These are phyloP conservation scores for Betula pendula DNA, from an alignment of 306 rosid genomes.

Conservation along the genomic window DNA sequence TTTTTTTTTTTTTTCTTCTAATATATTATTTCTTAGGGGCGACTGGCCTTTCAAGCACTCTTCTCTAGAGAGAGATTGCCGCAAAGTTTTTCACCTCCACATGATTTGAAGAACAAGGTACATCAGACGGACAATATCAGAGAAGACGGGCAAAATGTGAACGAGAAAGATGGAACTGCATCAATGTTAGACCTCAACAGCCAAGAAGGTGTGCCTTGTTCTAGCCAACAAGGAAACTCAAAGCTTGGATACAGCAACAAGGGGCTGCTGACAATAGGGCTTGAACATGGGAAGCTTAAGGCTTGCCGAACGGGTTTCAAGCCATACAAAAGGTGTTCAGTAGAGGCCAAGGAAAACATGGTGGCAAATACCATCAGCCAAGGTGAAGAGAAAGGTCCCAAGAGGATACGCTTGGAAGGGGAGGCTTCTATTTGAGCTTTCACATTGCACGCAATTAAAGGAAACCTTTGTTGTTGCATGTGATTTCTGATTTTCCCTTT, in stretches of 20 bases:
- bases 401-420: constrained; percentile 76
- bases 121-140: constrained; percentile 33
- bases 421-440: constrained; percentile 55
- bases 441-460: constrained; percentile 49
- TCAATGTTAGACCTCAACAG: constrained; percentile 38
- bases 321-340: constrained; percentile 90
- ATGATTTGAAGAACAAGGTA: constrained; percentile 38
- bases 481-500: constrained; percentile 31
- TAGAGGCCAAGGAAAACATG: constrained; percentile 68
- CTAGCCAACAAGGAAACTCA: constrained; percentile 31
- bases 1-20: not conserved
- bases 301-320: constrained; percentile 81
- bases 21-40: constrained; percentile 53
- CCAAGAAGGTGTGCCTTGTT: constrained; percentile 36
- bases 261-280: constrained; percentile 65
- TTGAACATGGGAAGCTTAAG: constrained; percentile 65
- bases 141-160: constrained; percentile 35
- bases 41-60: constrained; percentile 84
- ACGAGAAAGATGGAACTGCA: constrained; percentile 29
- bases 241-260: constrained; percentile 37
- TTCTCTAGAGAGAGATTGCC: constrained; percentile 84
- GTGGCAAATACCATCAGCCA: constrained; percentile 48
- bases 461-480: constrained; percentile 49
- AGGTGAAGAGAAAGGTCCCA: constrained; percentile 69
- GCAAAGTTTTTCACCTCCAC: constrained; percentile 86